These are phyloP conservation scores for Fusarium poae DNA, from an alignment of 2,329 filamentous ascomycete species.

Conservation along the genomic window DNA sequence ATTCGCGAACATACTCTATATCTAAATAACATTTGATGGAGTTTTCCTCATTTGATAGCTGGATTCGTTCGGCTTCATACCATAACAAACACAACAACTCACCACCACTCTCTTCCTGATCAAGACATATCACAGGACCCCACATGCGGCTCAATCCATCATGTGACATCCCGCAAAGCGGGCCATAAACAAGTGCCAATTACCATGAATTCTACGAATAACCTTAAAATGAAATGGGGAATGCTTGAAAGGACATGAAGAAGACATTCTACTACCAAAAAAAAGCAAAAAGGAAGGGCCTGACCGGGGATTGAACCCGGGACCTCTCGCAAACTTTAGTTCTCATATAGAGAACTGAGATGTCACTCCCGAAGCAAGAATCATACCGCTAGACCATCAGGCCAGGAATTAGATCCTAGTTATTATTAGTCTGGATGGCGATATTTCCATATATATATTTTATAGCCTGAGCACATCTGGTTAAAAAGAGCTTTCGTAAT, in stretches of 20 bases:
- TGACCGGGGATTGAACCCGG: constrained; percentile 62
- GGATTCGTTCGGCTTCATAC: no score
- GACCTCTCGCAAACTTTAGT: constrained; percentile 57
- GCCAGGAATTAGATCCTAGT: constrained; percentile 35
- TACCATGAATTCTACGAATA: not conserved
- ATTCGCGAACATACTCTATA: no score
- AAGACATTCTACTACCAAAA: not conserved
- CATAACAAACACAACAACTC: no score
- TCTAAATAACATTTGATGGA: no score
- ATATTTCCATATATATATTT: fast-evolving
- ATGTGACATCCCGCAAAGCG: constrained; percentile 1
- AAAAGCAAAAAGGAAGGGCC: constrained; percentile 48
- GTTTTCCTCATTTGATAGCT: no score
- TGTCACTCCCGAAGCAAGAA: constrained; percentile 39
- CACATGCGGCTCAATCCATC: not conserved
- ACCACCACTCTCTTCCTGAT: not conserved
- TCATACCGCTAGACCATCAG: constrained; percentile 41
- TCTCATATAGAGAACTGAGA: constrained; percentile 19
- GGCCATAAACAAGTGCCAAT: not conserved
- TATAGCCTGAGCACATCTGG: no score
- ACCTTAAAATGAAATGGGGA: not conserved
- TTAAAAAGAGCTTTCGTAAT: not conserved
- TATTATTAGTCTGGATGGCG: not conserved
- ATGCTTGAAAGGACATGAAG: not conserved
- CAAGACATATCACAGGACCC: not conserved